Base-by-base conservation (phyloP, 331 rosid genomes). In the Acacia pycnantha region DNA sequence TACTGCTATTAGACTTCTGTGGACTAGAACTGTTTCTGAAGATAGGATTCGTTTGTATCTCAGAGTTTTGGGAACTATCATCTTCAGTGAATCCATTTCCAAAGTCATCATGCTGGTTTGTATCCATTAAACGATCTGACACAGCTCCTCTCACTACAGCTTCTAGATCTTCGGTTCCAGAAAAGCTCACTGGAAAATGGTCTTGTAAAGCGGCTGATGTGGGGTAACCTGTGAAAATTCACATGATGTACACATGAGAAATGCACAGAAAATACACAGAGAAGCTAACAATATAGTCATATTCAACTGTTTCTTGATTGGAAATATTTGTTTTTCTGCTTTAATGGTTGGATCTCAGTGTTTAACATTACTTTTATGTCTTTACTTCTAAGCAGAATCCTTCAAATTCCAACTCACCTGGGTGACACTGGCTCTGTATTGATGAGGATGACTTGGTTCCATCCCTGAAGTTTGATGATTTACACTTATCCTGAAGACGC, bases 1-100 rank as follows among this genome's bases (percentile, higher is more conserved):
- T 33, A 40, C 77, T 76, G 67, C 77, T 12, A 22, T 79, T 82
- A 74, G 58, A 22, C 10, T 54, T 35, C 48, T 50, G 33, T 37
- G 48, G 6, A 18, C 31, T 19, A 6, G 41, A 26, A 9, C 18
- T 44, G 40, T 70, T 46, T 70, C 58, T 56, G 24, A 44, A 12
- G 76, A 26, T 70, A 0, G 37, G 15, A 8, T 47, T 72, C 16
- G 47, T 48, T 29, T 82, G 75, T 86, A 78, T 74, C 74, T 82
- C 76, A 24, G 46, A 22, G 51, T 56, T 50, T 31, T 47, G 35
- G 33, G 75, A 76, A 43, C 73, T 21, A 5, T 82, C 83, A 75
- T 50, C 27, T 73, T 10, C 31, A 27, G 8, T 51, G n/a, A 33
- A 14, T 73, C 44, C 64, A 51, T 51, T 51, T 29, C 19, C 11